phyloP scores from a whole-genome alignment of 228 moss, liverwort and hornwort genomes.

The Sphagnum fallax region DNA sequence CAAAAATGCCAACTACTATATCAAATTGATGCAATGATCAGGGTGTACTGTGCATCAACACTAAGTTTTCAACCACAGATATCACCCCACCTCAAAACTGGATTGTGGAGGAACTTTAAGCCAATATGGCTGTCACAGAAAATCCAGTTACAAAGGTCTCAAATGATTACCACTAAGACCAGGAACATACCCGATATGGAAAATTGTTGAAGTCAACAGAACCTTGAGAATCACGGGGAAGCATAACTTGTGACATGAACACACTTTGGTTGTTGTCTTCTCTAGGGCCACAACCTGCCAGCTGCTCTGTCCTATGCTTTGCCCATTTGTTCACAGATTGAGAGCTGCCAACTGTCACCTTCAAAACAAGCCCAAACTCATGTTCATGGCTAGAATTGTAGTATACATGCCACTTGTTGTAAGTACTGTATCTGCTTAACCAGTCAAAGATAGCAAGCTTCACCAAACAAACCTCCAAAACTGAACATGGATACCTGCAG shows the following conservation, averaged over 20 bases:
- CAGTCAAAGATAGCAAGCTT: too few species aligned
- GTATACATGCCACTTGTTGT: too few species aligned
- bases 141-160: neutral
- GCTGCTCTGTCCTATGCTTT: neutral
- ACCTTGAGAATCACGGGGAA: constrained; percentile 21
- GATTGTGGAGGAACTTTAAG: too few species aligned
- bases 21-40: too few species aligned
- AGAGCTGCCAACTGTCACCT: constrained; percentile 26
- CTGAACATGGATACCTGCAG: too few species aligned
- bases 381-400: neutral
- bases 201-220: constrained; percentile 18
- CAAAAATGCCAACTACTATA: too few species aligned
- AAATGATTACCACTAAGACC: neutral
- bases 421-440: too few species aligned
- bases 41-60: too few species aligned
- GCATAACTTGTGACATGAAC: constrained; percentile 10
- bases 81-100: too few species aligned
- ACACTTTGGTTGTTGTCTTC: constrained; percentile 19
- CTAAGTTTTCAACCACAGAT: too few species aligned
- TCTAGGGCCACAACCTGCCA: neutral
- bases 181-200: constrained; percentile 12
- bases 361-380: constrained; percentile 1
- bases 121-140: too few species aligned
- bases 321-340: constrained; percentile 5
- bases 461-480: too few species aligned